These are phyloP conservation scores for Polytrichum formosum DNA, from an alignment of 225 moss, liverwort and hornwort species.

Conservation along the genomic window DNA sequence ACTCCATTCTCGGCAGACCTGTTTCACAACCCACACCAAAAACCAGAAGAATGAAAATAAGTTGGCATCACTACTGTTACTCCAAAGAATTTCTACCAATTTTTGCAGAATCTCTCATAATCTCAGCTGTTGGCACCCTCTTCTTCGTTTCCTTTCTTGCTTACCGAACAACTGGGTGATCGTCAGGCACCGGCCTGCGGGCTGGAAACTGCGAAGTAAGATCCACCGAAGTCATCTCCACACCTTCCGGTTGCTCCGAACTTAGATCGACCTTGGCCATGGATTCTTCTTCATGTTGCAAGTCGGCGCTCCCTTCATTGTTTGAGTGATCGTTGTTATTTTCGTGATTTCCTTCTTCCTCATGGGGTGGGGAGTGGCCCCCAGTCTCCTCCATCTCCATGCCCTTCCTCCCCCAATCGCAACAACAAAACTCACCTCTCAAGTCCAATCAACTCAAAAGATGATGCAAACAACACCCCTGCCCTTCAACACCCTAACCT, in stretches of 20 bases:
- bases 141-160: not conserved
- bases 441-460: no score
- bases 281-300: no score
- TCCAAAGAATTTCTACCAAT: not conserved
- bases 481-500: no score
- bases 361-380: conserved; percentile 18
- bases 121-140: not conserved
- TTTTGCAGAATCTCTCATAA: no score
- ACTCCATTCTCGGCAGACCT: conserved; percentile 49
- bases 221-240: conserved; percentile 80
- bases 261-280: no score
- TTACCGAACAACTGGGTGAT: conserved; percentile 22
- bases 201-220: conserved; percentile 54
- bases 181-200: conserved; percentile 16
- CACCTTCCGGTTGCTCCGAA: conserved; percentile 13
- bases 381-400: conserved; percentile 62
- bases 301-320: not conserved
- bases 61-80: not conserved
- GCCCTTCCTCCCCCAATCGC: not conserved
- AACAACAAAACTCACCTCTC: not conserved
- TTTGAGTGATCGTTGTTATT: conserved; percentile 32
- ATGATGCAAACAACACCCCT: no score
- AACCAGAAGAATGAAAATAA: not conserved
- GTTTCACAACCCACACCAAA: conserved; percentile 10
- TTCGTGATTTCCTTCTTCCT: not conserved